Percentiles rank a stretch among this genome's conserved stretches.
phyloP scores from a whole-genome alignment of 495 filamentous ascomycete species.

The Xylaria grammica region DNA sequence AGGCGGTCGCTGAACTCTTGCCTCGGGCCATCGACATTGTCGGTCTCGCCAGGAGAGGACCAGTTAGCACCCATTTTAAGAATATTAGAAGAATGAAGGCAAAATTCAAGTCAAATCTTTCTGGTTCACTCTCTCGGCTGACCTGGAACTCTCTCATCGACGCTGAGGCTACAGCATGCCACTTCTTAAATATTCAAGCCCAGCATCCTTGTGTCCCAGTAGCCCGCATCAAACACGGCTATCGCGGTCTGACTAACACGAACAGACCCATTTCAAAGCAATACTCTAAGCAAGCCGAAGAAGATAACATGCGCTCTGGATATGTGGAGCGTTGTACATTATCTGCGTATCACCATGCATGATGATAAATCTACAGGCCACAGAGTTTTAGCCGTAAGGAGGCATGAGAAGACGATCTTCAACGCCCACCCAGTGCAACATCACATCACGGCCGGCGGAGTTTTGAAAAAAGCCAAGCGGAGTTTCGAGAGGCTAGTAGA shows the following conservation, averaged over 20 bases:
- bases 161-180: not conserved
- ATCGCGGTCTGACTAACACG: constrained; percentile 5
- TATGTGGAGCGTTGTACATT: not conserved
- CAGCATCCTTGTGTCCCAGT: not conserved
- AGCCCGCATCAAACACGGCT: not conserved
- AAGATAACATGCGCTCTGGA: not conserved
- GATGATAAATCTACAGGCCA: not conserved
- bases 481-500: not conserved
- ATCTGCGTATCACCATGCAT: not conserved
- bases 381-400: not conserved
- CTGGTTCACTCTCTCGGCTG: not conserved
- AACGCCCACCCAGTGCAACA: no score
- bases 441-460: no score
- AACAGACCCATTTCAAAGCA: not conserved
- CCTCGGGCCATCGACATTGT: not conserved
- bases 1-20: constrained; percentile 12
- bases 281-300: not conserved
- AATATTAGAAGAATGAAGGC: not conserved
- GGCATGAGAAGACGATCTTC: not conserved
- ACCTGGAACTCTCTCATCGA: not conserved
- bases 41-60: not conserved
- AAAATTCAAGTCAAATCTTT: not conserved
- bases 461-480: not conserved
- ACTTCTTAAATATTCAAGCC: constrained; percentile 1
- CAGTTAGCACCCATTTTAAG: constrained; percentile 16